Base-by-base conservation (phyloP, 2,329 filamentous ascomycete species). In the Fusarium gaditjirri region DNA sequence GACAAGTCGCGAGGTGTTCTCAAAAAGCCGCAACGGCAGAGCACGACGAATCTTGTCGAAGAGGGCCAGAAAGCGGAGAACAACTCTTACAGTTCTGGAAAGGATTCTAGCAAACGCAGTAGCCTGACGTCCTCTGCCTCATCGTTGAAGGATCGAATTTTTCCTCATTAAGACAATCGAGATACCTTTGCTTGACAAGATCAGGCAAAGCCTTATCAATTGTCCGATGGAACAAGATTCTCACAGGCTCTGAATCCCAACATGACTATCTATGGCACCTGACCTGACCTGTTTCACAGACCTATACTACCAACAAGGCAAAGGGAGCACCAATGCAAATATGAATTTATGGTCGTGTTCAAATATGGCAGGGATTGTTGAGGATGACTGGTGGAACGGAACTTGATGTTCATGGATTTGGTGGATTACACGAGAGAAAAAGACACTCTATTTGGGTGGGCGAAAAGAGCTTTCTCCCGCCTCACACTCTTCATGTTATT, bases 11-110 rank as follows among this genome's bases (percentile, higher is more conserved):
- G 79, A 60, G 74, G 76, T 5, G 75, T 84, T 14, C 78, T 84
- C 46, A 85, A 84, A 75, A 83, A 81, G n/a, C 74, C 77, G 7
- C 76, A 78, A 33, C 72, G 78, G n/a, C 76, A 78, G 42, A 81
- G 77, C 65, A 76, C 74, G 17, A 65, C 64, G 29, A 72, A 59
- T 25, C 46, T 77, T 25, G 61, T 64, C 36, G 75, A 77, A 29
- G 77, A 78, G 39, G 73, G 71, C 21, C 70, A 73, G 38, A 76
- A 69, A 47, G 56, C 56, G 14, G 77, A 79, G 46, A 78, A 74
- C 21, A 69, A 52, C 39, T 61, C 75, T 16, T 80, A 41, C 31
- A 71, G 38, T n/a, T 29, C 61, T 11, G 55, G 61, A 12, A 77
- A 75, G 58, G 75, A 77, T 33, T 66, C 72, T 17, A 66, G 57